phyloP scores from a whole-genome alignment of 768 basidiomycete species.

The Rhodotorula toruloides region DNA sequence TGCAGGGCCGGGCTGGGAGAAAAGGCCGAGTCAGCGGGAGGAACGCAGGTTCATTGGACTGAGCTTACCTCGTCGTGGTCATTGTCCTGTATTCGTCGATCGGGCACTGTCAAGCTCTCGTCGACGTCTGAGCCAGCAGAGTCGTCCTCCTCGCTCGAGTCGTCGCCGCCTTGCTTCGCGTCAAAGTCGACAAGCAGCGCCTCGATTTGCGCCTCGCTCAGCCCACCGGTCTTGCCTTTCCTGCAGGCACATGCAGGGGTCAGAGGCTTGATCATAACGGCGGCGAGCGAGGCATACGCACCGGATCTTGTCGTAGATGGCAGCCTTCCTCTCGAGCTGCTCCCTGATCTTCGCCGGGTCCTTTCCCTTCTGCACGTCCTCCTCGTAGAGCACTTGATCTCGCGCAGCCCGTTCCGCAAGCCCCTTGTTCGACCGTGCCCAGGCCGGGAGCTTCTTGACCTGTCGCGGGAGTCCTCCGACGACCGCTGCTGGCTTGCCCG shows the following conservation, averaged over 20 bases:
- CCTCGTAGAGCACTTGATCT: constrained; percentile 33
- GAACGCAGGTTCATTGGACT: neutral
- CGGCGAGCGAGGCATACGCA: neutral
- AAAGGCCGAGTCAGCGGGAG: neutral
- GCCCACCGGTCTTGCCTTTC: constrained; percentile 36
- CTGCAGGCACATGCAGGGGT: neutral
- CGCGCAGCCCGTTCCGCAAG: neutral
- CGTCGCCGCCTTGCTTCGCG: constrained; percentile 2
- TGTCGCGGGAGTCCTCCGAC: neutral
- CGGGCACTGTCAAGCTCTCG: constrained; percentile 31
- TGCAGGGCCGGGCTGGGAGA: constrained; percentile 2
- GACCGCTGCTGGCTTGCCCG: neutral
- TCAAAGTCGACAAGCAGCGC: constrained; percentile 42
- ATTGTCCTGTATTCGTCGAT: neutral
- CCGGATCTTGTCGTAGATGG: constrained; percentile 41
- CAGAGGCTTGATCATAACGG: neutral
- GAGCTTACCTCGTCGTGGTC: constrained; percentile 24
- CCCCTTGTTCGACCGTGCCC: constrained; percentile 35
- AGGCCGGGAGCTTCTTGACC: constrained; percentile 12
- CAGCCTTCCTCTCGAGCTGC: constrained; percentile 39
- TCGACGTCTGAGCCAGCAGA: constrained; percentile 15
- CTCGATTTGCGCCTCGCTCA: constrained; percentile 38
- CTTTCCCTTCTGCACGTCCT: neutral
- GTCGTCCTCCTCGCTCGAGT: neutral
- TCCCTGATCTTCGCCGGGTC: constrained; percentile 20